Conservation (phyloP, 148 eudicot species). For the Rhododendron mucronatum region DNA sequence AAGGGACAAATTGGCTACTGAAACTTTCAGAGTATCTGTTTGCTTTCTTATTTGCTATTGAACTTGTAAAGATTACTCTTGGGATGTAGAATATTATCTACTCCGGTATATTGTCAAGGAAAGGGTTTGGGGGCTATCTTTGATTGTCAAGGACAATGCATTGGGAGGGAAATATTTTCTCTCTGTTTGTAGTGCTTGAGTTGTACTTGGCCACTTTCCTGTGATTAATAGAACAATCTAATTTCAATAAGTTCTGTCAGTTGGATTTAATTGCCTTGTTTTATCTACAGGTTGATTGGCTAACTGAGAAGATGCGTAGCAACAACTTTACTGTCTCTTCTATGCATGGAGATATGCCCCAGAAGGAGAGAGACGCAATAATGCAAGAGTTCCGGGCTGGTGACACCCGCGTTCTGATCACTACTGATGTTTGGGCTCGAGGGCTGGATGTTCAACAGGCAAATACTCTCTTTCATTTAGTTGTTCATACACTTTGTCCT, state of each 20-base stretch:
- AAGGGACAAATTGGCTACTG: neutral
- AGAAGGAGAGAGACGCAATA: conserved; percentile 95
- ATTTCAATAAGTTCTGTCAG: neutral
- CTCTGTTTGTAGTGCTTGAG: neutral
- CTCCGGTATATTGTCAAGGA: neutral
- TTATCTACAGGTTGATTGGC: conserved; percentile 77
- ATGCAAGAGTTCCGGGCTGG: conserved; percentile 84
- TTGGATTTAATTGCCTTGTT: neutral
- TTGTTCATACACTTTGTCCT: neutral
- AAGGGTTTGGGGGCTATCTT: neutral
- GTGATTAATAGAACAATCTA: neutral
- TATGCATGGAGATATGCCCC: conserved; percentile 99
- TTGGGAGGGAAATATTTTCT: neutral
- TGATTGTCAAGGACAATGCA: neutral
- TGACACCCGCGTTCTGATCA: conserved; percentile 83
- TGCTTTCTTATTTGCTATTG: neutral
- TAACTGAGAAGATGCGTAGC: conserved; percentile 90
- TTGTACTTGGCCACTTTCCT: neutral
- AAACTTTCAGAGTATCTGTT: neutral
- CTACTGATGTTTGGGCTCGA: conserved; percentile 98
- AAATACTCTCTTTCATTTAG: neutral
- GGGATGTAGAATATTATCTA: neutral
- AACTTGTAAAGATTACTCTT: neutral
- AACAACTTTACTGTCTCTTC: conserved; percentile 91
- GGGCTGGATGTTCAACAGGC: conserved; percentile 99